Percentiles rank a stretch among this genome's conserved stretches.
Conservation (phyloP, 2,329 filamentous ascomycete genomes). For the Coleophoma eucalyptorum region DNA sequence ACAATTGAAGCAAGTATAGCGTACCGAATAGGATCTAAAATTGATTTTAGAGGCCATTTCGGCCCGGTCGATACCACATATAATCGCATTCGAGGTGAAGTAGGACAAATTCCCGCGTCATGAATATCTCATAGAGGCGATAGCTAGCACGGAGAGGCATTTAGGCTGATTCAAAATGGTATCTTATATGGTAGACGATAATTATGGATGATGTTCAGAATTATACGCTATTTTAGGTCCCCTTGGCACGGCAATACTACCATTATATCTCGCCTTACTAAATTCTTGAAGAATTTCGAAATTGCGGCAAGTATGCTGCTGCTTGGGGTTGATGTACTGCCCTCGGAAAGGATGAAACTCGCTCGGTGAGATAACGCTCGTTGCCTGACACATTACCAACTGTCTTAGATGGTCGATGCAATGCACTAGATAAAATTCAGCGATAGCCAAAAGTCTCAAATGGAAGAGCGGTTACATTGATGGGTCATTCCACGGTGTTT, state of each 20-base stretch:
- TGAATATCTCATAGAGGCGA: slow-evolving; percentile 22
- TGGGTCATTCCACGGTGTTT: neutral
- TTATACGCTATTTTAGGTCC: too few species aligned
- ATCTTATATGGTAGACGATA: slow-evolving; percentile 20
- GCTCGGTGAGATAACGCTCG: neutral
- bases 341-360: neutral
- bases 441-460: too few species aligned
- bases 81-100: slow-evolving; percentile 17
- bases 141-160: slow-evolving; percentile 26
- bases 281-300: neutral
- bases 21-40: slow-evolving; percentile 25
- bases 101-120: slow-evolving; percentile 8
- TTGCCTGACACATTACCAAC: neutral
- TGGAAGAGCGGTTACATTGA: too few species aligned
- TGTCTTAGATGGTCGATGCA: neutral
- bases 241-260: too few species aligned
- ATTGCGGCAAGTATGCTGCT: neutral
- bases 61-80: slow-evolving; percentile 20
- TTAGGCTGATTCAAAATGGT: slow-evolving; percentile 24
- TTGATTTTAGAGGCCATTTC: slow-evolving; percentile 16
- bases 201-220: too few species aligned
- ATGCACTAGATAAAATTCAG: too few species aligned
- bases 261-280: too few species aligned
- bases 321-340: neutral
- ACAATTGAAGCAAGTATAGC: slow-evolving; percentile 23